phyloP scores from a whole-genome alignment of 352 stramenopile genomes.

The Globisporangium mamillatum region DNA sequence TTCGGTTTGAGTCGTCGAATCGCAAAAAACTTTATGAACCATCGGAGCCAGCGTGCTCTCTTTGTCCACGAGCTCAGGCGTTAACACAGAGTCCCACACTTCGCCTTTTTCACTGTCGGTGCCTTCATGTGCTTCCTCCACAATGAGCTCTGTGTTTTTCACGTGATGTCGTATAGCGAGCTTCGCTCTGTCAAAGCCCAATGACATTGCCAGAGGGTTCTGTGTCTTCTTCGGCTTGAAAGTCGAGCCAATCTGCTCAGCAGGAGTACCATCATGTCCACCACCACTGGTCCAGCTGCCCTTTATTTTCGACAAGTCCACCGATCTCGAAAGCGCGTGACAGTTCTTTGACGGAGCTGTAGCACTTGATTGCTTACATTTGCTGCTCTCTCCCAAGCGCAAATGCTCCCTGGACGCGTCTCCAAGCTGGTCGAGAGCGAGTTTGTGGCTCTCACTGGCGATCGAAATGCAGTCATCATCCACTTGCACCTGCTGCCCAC shows the following conservation, averaged over 20 bases:
- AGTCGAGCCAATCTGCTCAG: not conserved
- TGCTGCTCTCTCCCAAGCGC: not conserved
- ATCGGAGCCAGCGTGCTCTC: not conserved
- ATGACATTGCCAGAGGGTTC: constrained; percentile 33
- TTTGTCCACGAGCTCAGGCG: not conserved
- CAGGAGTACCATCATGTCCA: not conserved
- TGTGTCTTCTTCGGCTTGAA: not conserved
- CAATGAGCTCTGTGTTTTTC: not conserved
- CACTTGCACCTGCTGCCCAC: not conserved
- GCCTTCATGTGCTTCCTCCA: constrained; percentile 1
- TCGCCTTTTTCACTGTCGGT: constrained; percentile 1
- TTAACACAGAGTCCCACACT: too few species aligned
- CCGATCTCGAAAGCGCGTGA: not conserved
- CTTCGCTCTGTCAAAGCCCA: constrained; percentile 16
- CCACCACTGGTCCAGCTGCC: not conserved
- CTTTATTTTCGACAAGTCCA: constrained; percentile 1
- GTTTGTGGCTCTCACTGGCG: not conserved
- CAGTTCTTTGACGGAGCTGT: too few species aligned
- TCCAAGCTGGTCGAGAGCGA: not conserved
- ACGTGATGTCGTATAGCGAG: not conserved
- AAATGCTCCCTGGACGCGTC: not conserved
- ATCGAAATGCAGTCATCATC: constrained; percentile 32
- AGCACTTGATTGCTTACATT: not conserved
- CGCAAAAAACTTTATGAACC: not conserved
- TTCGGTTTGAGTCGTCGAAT: constrained; percentile 2